Percentiles rank a stretch among this genome's conserved stretches.
phyloP scores from a whole-genome alignment of 192 early-diverging fungal genomes.

The Coemansia umbellata region DNA sequence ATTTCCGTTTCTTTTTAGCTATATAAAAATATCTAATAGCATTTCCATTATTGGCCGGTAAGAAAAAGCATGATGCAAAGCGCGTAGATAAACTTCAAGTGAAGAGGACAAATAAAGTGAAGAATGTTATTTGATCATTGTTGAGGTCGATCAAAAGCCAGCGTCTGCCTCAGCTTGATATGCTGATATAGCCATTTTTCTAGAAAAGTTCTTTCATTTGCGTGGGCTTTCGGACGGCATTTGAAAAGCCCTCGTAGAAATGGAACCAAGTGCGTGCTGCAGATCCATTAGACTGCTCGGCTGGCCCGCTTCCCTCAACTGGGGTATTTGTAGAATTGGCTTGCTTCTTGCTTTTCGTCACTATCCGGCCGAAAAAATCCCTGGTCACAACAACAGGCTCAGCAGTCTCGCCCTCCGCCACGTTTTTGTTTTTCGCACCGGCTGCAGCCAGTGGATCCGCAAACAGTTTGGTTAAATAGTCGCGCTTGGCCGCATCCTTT shows the following conservation, averaged over 20 bases:
- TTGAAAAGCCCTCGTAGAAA: slow-evolving; percentile 88
- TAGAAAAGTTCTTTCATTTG: slow-evolving; percentile 61
- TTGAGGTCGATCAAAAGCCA: too few species aligned
- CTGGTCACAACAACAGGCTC: slow-evolving; percentile 4
- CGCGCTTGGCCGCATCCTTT: slow-evolving; percentile 21
- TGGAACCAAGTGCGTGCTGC: slow-evolving; percentile 57
- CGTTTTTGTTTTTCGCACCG: neutral
- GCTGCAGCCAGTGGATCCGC: slow-evolving; percentile 16
- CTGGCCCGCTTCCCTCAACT: too few species aligned
- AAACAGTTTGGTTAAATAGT: slow-evolving; percentile 25
- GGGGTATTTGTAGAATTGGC: neutral
- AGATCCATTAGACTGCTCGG: slow-evolving; percentile 3
- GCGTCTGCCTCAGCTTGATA: too few species aligned
- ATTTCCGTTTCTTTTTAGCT: too few species aligned
- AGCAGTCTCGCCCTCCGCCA: neutral
- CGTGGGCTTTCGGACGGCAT: slow-evolving; percentile 80
- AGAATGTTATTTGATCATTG: too few species aligned
- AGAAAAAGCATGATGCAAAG: too few species aligned
- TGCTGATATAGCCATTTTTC: too few species aligned
- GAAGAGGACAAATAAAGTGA: too few species aligned
- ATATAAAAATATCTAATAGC: too few species aligned
- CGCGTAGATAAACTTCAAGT: too few species aligned
- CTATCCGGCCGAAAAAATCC: slow-evolving; percentile 80
- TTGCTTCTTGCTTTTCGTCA: slow-evolving; percentile 4
- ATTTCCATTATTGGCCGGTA: too few species aligned